Evolutionary conservation across 345 rosid species (phyloP).

Genomic region (Citrus unshiu): DNA sequence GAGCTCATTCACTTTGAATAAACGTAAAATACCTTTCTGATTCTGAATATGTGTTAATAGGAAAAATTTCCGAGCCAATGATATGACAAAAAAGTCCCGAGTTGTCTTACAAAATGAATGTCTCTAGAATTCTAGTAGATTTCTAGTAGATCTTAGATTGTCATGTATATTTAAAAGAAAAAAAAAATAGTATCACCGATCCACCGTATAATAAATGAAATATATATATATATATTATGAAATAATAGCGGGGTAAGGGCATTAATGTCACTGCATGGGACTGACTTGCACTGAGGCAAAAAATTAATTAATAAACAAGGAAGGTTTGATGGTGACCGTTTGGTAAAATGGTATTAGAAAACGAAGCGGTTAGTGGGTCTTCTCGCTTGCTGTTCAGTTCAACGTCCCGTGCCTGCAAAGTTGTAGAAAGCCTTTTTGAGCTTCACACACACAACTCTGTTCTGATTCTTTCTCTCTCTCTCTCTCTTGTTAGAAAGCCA

Average conservation of each 20-base stretch:
- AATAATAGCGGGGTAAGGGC: not conserved
- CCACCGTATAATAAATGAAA: no score
- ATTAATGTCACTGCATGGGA: not conserved
- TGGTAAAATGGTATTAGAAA: constrained; percentile 18
- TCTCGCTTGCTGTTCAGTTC: constrained; percentile 38
- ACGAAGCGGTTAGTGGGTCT: constrained; percentile 40
- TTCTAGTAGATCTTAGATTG: no score
- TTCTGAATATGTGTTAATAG: no score
- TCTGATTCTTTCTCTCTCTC: constrained; percentile 2
- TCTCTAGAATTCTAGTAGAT: no score
- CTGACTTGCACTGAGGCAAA: not conserved
- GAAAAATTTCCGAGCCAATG: no score
- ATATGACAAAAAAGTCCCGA: no score
- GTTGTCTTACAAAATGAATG: no score
- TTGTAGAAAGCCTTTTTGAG: constrained; percentile 10
- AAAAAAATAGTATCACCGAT: no score
- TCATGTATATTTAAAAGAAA: no score
- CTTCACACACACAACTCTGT: not conserved
- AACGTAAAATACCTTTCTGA: no score
- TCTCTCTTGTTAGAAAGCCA: not conserved
- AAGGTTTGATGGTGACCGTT: constrained; percentile 9
- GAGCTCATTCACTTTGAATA: no score
- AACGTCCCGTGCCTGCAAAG: constrained; percentile 51
- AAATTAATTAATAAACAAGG: not conserved
- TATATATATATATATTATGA: no score